Conservation (phyloP, 1,284 basidiomycete species). For the Melampsora larici-populina region DNA sequence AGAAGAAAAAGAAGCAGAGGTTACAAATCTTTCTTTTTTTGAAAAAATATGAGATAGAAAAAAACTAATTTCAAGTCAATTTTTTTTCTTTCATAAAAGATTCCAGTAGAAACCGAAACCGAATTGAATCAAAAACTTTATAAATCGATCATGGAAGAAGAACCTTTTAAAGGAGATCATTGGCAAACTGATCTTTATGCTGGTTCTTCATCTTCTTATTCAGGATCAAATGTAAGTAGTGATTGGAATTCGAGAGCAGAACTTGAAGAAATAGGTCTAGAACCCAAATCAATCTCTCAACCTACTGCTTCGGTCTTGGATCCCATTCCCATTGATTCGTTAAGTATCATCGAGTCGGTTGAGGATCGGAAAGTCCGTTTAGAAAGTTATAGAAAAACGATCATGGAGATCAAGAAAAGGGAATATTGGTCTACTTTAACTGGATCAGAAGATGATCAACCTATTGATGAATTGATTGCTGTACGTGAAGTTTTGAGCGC, state of each 20-base stretch:
- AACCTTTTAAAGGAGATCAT: slow-evolving; percentile 29
- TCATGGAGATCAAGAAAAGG: neutral
- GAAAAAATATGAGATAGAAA: no score
- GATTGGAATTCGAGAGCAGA: slow-evolving; percentile 9
- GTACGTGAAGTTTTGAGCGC: slow-evolving; percentile 26
- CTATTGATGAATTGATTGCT: slow-evolving; percentile 20
- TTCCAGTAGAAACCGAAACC: slow-evolving; percentile 18
- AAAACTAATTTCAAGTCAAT: neutral
- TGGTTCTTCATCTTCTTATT: slow-evolving; percentile 32
- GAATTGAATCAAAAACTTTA: slow-evolving; percentile 14
- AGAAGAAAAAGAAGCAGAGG: no score
- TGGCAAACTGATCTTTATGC: slow-evolving; percentile 40
- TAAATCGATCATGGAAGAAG: slow-evolving; percentile 11
- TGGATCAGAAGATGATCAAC: neutral
- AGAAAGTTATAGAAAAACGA: no score
- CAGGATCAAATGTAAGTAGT: slow-evolving; percentile 9
- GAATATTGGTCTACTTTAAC: neutral
- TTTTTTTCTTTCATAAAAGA: neutral
- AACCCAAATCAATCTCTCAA: neutral
- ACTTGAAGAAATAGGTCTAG: no score
- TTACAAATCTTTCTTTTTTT: no score
- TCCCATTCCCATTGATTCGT: neutral
- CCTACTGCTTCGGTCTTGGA: neutral
- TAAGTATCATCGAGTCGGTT: neutral
- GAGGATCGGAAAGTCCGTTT: neutral